Conservation (phyloP, 2,329 filamentous ascomycete species). For the Verticillium alfalfae region DNA sequence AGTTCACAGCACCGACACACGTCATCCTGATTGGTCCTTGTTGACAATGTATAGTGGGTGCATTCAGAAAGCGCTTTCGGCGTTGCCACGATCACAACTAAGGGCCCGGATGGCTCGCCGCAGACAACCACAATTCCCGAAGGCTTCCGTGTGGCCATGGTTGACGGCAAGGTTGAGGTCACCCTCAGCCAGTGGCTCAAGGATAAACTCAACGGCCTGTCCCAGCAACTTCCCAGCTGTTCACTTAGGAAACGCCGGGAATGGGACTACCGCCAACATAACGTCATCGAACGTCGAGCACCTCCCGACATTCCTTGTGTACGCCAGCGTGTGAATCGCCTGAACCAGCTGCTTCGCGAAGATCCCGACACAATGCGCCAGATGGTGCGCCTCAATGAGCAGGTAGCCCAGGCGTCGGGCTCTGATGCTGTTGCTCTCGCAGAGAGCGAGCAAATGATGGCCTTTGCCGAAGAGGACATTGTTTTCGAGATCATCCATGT, state of each 20-base stretch:
- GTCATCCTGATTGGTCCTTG: neutral
- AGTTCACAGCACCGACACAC: neutral
- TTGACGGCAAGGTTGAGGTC: neutral
- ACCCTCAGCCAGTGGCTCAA: neutral
- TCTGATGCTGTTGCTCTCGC: neutral
- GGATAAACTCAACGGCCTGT: neutral
- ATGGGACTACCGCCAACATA: neutral
- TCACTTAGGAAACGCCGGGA: neutral
- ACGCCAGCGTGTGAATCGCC: neutral
- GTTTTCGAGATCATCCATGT: neutral
- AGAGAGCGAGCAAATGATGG: neutral
- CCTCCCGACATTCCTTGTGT: neutral
- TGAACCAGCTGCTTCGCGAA: neutral
- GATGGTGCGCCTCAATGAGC: neutral
- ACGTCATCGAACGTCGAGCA: neutral
- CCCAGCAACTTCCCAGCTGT: neutral
- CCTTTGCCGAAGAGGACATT: neutral
- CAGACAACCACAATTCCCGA: neutral
- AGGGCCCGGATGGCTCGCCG: neutral
- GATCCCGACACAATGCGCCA: neutral
- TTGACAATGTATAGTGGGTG: neutral
- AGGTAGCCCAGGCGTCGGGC: neutral
- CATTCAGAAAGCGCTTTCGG: neutral
- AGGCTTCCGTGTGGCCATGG: neutral
- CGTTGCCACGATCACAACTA: neutral